Evolutionary conservation across 2,329 filamentous ascomycete species (phyloP), one percentile per base, ranked within the genome.

Genomic region (Fusarium azukiicola): DNA sequence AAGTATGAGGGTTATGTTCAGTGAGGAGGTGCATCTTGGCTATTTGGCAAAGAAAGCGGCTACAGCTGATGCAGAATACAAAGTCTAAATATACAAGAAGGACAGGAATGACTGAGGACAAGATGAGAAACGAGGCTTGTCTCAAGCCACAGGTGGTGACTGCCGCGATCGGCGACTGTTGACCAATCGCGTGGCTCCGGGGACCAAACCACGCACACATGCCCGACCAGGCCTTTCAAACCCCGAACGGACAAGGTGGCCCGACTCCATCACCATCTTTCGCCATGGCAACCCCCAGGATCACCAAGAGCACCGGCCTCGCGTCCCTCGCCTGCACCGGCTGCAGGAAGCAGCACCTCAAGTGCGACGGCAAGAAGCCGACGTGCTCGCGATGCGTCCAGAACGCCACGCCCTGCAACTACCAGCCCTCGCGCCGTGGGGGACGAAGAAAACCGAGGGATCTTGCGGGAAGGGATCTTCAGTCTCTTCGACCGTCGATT

Each of bases 311-410:
- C 2, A 75, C 72, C 2, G 77, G 77, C 1, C 72, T 79, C 23
- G 78, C 75, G 6, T 56, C 75, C 2, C 74, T 82, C 4, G 80
- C 80, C 9, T 82, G 80, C 46, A 78, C 78, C 49, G 77, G 73
- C 7, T 82, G 80, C 67, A 72, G 80, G 52, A 80, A 78, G 12
- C 78, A 82, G 5, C 80, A 82, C 16, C 76, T 82, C 49, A 82
- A 82, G 58, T 82, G 80, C 50, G 80, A 82, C 50, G 80, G 69
- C n/a, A 75, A 76, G 17, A 76, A 67, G 23, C 80, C 80, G 3
- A 76, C 75, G 11, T 82, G 80, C 50, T 78, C 79, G 23, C 76
- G 80, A 27, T 82, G 80, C 44, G 64, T 56, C 27, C 72, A 79
- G 17, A 67, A 72, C 1, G 70, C 64, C 1, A 67, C 66, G 9